Conservation (phyloP, 2,329 filamentous ascomycete species). For the Gaeumannomyces tritici region DNA sequence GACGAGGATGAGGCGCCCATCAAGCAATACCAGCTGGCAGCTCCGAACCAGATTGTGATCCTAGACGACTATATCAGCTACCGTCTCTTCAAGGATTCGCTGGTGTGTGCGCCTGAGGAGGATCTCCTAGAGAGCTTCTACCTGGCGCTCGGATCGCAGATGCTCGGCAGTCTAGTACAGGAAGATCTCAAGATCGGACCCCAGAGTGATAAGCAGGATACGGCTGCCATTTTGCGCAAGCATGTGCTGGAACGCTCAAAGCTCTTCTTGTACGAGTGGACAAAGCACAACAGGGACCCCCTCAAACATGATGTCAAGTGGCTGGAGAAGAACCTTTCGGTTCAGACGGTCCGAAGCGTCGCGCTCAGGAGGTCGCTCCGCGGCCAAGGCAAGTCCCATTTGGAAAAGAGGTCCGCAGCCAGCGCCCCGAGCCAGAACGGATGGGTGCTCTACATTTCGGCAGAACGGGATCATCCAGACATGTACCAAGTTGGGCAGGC, state of each 20-base stretch:
- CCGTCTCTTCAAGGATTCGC: conserved; percentile 72
- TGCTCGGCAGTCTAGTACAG: conserved; percentile 67
- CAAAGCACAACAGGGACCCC: conserved; percentile 61
- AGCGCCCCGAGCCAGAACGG: conserved; percentile 34
- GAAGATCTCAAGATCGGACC: conserved; percentile 67
- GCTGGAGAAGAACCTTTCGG: conserved; percentile 76
- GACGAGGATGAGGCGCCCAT: conserved; percentile 56
- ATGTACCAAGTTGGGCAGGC: conserved; percentile 89
- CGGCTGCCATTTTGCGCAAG: conserved; percentile 62
- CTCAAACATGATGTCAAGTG: conserved; percentile 83
- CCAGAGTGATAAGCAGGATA: conserved; percentile 54
- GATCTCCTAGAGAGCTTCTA: conserved; percentile 82
- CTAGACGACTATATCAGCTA: conserved; percentile 86
- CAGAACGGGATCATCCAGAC: conserved; percentile 53
- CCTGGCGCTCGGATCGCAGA: conserved; percentile 64
- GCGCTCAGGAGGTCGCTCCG: conserved; percentile 67
- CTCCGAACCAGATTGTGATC: conserved; percentile 64
- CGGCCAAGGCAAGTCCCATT: conserved; percentile 56
- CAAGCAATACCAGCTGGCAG: conserved; percentile 69
- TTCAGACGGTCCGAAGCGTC: conserved; percentile 71
- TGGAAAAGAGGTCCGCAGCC: conserved; percentile 67
- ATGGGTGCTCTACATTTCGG: conserved; percentile 67
- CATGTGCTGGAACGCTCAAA: conserved; percentile 81
- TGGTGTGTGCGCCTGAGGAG: conserved; percentile 85
- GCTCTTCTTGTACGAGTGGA: conserved; percentile 74